These are phyloP conservation scores for Ophiostoma sp. DNA, from an alignment of 2,329 filamentous ascomycete species.

Conservation along the genomic window DNA sequence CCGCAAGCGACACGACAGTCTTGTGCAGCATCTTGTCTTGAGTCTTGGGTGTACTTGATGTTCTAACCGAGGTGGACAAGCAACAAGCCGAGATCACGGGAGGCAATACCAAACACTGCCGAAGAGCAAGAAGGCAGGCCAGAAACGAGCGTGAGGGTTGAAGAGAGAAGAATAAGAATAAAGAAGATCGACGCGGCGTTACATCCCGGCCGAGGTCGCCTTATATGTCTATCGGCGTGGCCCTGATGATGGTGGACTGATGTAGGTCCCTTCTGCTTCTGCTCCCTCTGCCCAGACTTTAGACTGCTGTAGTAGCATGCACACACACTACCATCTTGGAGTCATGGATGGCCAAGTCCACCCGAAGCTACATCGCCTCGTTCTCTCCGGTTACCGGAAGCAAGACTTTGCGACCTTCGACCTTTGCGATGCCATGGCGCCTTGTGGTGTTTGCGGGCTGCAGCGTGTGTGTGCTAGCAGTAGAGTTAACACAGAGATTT, in stretches of 20 bases:
- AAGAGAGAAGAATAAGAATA: not conserved
- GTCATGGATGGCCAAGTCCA: not conserved
- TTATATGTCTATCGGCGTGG: not conserved
- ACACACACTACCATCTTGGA: not conserved
- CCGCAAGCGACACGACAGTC: not conserved
- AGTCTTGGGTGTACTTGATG: not conserved
- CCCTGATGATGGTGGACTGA: not conserved
- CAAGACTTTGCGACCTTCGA: no score
- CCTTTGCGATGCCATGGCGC: not conserved
- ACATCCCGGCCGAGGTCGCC: not conserved
- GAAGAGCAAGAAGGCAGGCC: not conserved
- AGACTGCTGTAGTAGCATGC: not conserved
- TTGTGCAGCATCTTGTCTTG: not conserved
- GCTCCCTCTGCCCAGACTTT: not conserved
- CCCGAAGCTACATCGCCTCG: not conserved
- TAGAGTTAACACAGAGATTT: not conserved
- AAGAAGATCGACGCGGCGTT: not conserved
- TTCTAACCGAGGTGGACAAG: not conserved
- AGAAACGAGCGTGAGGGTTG: slow-evolving; percentile 1
- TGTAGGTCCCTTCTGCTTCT: not conserved
- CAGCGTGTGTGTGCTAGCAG: not conserved
- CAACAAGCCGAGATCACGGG: not conserved
- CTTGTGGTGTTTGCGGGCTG: not conserved
- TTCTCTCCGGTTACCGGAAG: not conserved
- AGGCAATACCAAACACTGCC: not conserved